These are phyloP conservation scores for Lactuca saligna DNA, from an alignment of 129 eudicot genomes.

Conservation along the genomic window DNA sequence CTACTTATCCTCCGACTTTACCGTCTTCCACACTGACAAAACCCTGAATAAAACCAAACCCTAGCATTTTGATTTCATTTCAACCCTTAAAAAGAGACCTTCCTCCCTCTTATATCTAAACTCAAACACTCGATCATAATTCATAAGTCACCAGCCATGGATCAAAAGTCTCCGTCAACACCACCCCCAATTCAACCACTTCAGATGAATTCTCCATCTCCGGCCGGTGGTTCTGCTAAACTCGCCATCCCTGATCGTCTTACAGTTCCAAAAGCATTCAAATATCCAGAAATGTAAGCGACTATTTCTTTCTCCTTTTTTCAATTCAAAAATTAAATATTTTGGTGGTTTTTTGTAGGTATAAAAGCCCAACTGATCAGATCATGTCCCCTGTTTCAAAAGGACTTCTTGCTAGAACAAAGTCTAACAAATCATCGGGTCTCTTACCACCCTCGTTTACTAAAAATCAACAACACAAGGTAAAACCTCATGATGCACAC, in stretches of 20 bases:
- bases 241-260: slow-evolving; percentile 64
- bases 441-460: slow-evolving; percentile 26
- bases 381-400: slow-evolving; percentile 82
- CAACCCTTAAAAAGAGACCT: slow-evolving; percentile 17
- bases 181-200: slow-evolving; percentile 11
- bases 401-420: slow-evolving; percentile 72
- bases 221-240: slow-evolving; percentile 29
- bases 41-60: slow-evolving; percentile 13
- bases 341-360: slow-evolving; percentile 40
- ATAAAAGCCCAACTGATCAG: slow-evolving; percentile 82
- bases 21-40: slow-evolving; percentile 27
- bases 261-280: slow-evolving; percentile 77
- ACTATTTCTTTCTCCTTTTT: background rate
- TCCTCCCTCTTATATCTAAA: background rate
- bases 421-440: slow-evolving; percentile 43
- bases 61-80: slow-evolving; percentile 5
- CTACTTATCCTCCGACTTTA: slow-evolving; percentile 12
- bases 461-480: slow-evolving; percentile 45
- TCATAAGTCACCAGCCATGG: slow-evolving; percentile 25
- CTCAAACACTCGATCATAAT: slow-evolving; percentile 9
- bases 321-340: background rate
- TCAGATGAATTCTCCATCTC: slow-evolving; percentile 24
- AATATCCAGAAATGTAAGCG: slow-evolving; percentile 66
- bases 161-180: slow-evolving; percentile 22
- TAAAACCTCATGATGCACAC: slow-evolving; percentile 22